phyloP scores from a whole-genome alignment of 2,329 filamentous ascomycete species.

The Spiromastix sp. region DNA sequence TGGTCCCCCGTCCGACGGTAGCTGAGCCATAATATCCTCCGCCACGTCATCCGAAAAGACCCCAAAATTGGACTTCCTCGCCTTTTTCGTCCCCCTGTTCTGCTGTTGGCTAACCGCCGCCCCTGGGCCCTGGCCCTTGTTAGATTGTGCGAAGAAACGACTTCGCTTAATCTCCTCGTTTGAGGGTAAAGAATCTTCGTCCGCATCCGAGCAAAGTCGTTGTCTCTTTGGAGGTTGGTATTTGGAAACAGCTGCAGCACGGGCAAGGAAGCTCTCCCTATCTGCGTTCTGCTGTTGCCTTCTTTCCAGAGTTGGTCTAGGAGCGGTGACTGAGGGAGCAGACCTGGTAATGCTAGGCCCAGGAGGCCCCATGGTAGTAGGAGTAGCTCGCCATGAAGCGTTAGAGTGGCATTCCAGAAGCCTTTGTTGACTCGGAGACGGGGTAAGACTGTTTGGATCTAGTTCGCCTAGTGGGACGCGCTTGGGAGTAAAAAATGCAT shows the following conservation, averaged over 20 bases:
- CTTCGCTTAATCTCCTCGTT: conserved; percentile 30
- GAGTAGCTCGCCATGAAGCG: conserved; percentile 45
- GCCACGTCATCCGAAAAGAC: conserved; percentile 45
- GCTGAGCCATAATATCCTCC: conserved; percentile 38
- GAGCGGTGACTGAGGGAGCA: conserved; percentile 24
- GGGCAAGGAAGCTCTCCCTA: conserved; percentile 29
- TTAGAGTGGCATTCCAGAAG: conserved; percentile 44
- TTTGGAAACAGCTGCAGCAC: conserved; percentile 29
- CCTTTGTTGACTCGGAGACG: conserved; percentile 54
- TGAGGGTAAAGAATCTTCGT: conserved; percentile 23
- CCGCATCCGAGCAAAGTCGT: conserved; percentile 40
- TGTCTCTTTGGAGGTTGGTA: conserved; percentile 41
- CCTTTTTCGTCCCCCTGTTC: conserved; percentile 27
- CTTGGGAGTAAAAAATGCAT: conserved; percentile 54
- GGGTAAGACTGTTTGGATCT: conserved; percentile 57
- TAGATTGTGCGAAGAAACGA: conserved; percentile 36
- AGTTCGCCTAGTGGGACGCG: conserved; percentile 56
- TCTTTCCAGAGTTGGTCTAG: conserved; percentile 33
- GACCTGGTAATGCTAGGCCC: conserved; percentile 24
- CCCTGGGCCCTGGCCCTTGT: conserved; percentile 30
- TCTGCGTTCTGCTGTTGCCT: conserved; percentile 26
- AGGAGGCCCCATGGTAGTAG: conserved; percentile 31
- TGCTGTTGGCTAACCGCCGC: conserved; percentile 4
- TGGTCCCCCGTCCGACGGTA: too few species aligned
- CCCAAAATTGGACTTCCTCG: conserved; percentile 34